These are phyloP conservation scores for Paracoccidioides lutzii DNA, from an alignment of 2,329 filamentous ascomycete species.

Conservation along the genomic window DNA sequence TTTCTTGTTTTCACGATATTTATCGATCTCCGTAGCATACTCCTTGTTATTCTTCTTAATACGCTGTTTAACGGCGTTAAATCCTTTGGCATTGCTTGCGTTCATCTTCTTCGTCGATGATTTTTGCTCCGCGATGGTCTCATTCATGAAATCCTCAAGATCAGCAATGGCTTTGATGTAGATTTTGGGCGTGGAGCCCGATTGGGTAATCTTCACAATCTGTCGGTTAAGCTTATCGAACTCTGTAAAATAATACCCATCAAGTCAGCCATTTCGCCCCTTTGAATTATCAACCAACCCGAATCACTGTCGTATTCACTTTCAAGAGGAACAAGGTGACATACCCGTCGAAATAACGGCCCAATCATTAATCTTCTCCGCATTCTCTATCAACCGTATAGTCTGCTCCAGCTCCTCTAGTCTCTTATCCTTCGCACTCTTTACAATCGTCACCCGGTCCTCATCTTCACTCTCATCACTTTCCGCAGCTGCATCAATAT, in stretches of 20 bases:
- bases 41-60: constrained; percentile 99
- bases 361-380: constrained; percentile 96
- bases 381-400: constrained; percentile 87
- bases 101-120: constrained; percentile 98
- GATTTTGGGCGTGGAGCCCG: constrained; percentile 69
- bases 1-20: constrained; percentile 74
- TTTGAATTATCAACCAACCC: background rate
- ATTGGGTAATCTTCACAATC: constrained; percentile 62
- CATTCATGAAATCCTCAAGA: constrained; percentile 86
- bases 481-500: constrained; percentile 41
- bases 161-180: constrained; percentile 91
- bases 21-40: constrained; percentile 73
- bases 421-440: constrained; percentile 97
- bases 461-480: constrained; percentile 76
- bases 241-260: constrained; percentile 41
- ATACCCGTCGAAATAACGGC: constrained; percentile 76
- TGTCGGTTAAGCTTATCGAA: constrained; percentile 91
- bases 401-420: constrained; percentile 84
- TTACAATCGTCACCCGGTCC: constrained; percentile 73
- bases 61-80: constrained; percentile 95
- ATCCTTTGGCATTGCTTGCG: constrained; percentile 79
- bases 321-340: constrained; percentile 21
- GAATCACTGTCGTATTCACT: background rate
- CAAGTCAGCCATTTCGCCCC: constrained; percentile 10
- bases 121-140: constrained; percentile 91